phyloP scores from a whole-genome alignment of 139 green algal genomes.

The Astrephomene gubernaculifera region DNA sequence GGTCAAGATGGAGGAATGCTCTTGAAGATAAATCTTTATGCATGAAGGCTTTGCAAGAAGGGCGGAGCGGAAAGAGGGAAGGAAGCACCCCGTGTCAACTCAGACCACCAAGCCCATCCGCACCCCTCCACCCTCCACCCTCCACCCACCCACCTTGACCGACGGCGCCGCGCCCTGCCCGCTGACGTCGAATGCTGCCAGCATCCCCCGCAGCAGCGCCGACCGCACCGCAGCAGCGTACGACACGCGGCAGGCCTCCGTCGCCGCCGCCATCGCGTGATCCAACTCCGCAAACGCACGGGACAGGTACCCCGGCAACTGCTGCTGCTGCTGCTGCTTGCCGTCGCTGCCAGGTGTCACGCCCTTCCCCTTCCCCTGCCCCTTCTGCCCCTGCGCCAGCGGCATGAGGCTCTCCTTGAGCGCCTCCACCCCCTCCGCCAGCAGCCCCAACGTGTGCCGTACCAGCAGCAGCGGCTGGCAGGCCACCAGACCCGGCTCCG shows the following conservation, averaged over 20 bases:
- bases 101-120: no score
- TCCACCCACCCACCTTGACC: neutral
- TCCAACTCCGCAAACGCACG: slow-evolving; percentile 5
- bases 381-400: slow-evolving; percentile 18
- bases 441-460: slow-evolving; percentile 1
- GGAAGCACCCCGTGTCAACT: no score
- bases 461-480: neutral
- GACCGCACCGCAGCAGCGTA: neutral
- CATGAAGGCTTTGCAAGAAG: no score
- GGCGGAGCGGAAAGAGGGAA: no score
- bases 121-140: no score
- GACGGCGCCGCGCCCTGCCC: neutral
- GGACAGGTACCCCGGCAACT: slow-evolving; percentile 10
- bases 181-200: neutral
- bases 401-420: slow-evolving; percentile 3
- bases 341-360: no score
- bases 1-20: no score
- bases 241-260: neutral
- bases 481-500: slow-evolving; percentile 15
- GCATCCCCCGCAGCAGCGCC: slow-evolving; percentile 2
- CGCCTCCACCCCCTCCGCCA: slow-evolving; percentile 21
- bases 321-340: no score
- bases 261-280: neutral
- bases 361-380: no score
- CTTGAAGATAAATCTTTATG: no score